Base-by-base conservation (phyloP, 2,329 filamentous ascomycete genomes). In the Talaromyces sp. region DNA sequence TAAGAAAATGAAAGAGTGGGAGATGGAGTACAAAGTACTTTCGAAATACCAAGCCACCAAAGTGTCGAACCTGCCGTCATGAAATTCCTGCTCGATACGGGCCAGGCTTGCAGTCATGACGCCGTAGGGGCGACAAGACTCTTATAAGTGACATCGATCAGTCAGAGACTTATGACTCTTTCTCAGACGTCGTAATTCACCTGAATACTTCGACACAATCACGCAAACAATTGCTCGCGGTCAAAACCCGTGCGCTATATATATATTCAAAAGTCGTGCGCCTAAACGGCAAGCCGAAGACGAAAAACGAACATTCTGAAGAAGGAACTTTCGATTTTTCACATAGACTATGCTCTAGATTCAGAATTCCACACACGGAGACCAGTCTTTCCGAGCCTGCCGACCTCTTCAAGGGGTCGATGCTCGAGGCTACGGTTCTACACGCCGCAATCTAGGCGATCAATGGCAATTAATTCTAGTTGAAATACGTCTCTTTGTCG, bases 1-100 rank as follows among this genome's bases (percentile, higher is more conserved):
- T 58, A 76, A 76, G 64, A 78, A 78, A 63, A 69, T 70, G 12
- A 76, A 76, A 60, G 75, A 78, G 60, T 67, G 74, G 35, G 73
- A 77, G 57, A 75, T 69, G 4, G 75, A 78, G 63, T 68, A 76
- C 66, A 77, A 46, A 24, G 43, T 46, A 12, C 43, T 46, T 21
- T 46, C 43, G 4, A 46, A 46, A 46, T 46, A 46, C 21, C 43
- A 46, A 24, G 43, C 43, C 9, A 24, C 43, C 9, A 46, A 46
- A 46, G 43, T 24, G 43, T 21, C 43, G 11, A 46, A 46, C 21
- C 24, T 46, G 43, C 43, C 43, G 11, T 46, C 43, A 12, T 46
- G 43, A 46, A 46, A 46, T 11, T 6, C n/a, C 9, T 46, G 12
- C 35, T 24, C 43, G 43, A 46, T 46, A 46, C 43, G 43, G 43